Percentiles rank a stretch among this genome's conserved stretches.
phyloP scores from a whole-genome alignment of 768 basidiomycete genomes.

The Leccinum disarticulatum region DNA sequence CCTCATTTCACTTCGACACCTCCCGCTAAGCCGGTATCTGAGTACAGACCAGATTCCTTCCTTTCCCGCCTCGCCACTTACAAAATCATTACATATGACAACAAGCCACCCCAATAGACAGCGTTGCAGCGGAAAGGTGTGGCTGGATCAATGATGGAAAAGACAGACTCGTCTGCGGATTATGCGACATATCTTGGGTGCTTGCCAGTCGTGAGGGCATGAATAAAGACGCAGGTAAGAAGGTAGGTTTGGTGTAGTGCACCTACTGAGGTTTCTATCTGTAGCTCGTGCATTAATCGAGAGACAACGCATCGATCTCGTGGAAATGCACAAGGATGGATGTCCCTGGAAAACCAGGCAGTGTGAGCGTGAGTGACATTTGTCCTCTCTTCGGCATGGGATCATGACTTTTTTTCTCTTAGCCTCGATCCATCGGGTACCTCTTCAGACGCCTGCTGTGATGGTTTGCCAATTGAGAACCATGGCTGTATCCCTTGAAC shows the following conservation, averaged over 20 bases:
- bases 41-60: slow-evolving; percentile 74
- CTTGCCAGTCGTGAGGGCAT: slow-evolving; percentile 69
- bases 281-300: slow-evolving; percentile 69
- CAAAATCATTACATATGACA: slow-evolving; percentile 77
- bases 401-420: slow-evolving; percentile 6
- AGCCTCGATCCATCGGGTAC: slow-evolving; percentile 75
- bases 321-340: slow-evolving; percentile 73
- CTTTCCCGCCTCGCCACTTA: slow-evolving; percentile 72
- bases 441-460: slow-evolving; percentile 61
- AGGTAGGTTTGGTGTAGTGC: slow-evolving; percentile 28
- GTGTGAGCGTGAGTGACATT: slow-evolving; percentile 62
- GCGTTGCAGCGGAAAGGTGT: slow-evolving; percentile 77
- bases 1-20: slow-evolving; percentile 34
- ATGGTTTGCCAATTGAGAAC: slow-evolving; percentile 62
- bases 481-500: slow-evolving; percentile 53
- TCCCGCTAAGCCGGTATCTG: slow-evolving; percentile 39
- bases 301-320: slow-evolving; percentile 65
- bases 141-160: slow-evolving; percentile 86
- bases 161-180: slow-evolving; percentile 70
- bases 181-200: slow-evolving; percentile 75
- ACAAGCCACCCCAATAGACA: slow-evolving; percentile 73
- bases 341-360: slow-evolving; percentile 85
- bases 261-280: slow-evolving; percentile 17
- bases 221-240: slow-evolving; percentile 73
- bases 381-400: not conserved